These are phyloP conservation scores for Aspergillus hortae DNA, from an alignment of 2,329 filamentous ascomycete genomes.

Conservation along the genomic window DNA sequence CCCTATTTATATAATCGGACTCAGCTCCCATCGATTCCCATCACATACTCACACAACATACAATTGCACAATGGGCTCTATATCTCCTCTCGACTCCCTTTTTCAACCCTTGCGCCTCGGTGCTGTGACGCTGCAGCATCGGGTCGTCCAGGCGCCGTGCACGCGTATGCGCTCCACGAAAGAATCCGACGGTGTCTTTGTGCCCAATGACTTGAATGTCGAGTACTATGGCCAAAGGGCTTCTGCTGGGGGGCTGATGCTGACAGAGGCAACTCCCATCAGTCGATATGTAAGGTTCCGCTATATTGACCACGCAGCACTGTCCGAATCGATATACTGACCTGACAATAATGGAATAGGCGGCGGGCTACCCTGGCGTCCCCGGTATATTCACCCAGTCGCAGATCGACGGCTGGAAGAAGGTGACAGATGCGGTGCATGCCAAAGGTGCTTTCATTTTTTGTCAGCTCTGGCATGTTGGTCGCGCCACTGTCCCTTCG, in stretches of 20 bases:
- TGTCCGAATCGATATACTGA: background rate
- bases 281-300: slow-evolving; percentile 19
- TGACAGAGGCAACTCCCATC: slow-evolving; percentile 34
- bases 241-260: slow-evolving; percentile 28
- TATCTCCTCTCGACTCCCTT: slow-evolving; percentile 19
- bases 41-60: too few species aligned
- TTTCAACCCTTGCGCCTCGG: slow-evolving; percentile 36
- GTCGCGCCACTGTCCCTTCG: slow-evolving; percentile 36
- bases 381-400: slow-evolving; percentile 27
- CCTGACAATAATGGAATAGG: slow-evolving; percentile 10
- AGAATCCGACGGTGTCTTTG: slow-evolving; percentile 28
- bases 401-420: slow-evolving; percentile 31
- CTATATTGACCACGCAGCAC: background rate
- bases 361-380: slow-evolving; percentile 26
- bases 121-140: slow-evolving; percentile 21
- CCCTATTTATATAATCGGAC: too few species aligned
- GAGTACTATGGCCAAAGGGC: slow-evolving; percentile 34
- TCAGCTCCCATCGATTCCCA: too few species aligned
- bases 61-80: slow-evolving; percentile 19
- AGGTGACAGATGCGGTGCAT: slow-evolving; percentile 31
- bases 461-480: slow-evolving; percentile 37
- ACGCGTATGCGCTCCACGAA: slow-evolving; percentile 26
- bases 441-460: slow-evolving; percentile 28
- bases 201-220: slow-evolving; percentile 25
- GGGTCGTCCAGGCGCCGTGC: slow-evolving; percentile 24